Evolutionary conservation across 1,139 yeast genomes (phyloP).

Genomic region (Candida pseudocylindracea): DNA sequence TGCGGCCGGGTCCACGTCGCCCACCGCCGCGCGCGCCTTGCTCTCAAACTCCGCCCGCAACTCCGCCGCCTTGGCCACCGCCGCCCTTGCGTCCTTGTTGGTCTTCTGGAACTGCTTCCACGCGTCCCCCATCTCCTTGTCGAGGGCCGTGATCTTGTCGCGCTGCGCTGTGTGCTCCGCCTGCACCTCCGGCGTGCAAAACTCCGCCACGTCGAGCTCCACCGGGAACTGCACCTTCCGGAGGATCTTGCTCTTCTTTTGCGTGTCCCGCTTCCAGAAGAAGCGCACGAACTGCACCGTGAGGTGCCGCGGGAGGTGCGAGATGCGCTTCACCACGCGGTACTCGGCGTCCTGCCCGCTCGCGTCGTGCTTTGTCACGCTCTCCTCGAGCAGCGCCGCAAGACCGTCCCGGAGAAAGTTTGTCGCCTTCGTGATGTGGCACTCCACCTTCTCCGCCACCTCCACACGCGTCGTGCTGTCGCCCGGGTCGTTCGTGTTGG

Average conservation of each 20-base stretch:
- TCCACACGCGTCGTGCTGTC: conserved; percentile 7
- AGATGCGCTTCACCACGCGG: conserved; percentile 44
- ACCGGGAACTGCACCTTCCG: conserved; percentile 91
- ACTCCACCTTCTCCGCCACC: conserved; percentile 52
- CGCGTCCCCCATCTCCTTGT: conserved; percentile 54
- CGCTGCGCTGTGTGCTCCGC: conserved; percentile 45
- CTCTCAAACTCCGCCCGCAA: conserved; percentile 14
- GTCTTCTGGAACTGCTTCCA: conserved; percentile 57
- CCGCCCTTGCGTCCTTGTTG: conserved; percentile 14
- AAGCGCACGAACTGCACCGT: conserved; percentile 88
- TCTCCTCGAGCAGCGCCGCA: conserved; percentile 50
- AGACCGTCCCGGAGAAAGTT: conserved; percentile 83
- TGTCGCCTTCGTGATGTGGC: conserved; percentile 73
- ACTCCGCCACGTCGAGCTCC: conserved; percentile 70
- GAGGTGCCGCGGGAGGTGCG: conserved; percentile 68
- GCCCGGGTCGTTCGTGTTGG: not conserved
- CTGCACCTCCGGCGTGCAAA: conserved; percentile 58
- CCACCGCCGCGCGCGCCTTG: conserved; percentile 9
- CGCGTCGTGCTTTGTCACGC: conserved; percentile 50
- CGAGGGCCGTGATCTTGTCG: conserved; percentile 57
- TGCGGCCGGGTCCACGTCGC: conserved; percentile 24
- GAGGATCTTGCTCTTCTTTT: conserved; percentile 76
- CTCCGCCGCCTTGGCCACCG: conserved; percentile 20
- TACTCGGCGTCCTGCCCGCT: conserved; percentile 53
- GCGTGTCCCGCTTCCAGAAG: conserved; percentile 87